Conservation (phyloP, 2,329 filamentous ascomycete species). For the Lachnellula subtilissima region DNA sequence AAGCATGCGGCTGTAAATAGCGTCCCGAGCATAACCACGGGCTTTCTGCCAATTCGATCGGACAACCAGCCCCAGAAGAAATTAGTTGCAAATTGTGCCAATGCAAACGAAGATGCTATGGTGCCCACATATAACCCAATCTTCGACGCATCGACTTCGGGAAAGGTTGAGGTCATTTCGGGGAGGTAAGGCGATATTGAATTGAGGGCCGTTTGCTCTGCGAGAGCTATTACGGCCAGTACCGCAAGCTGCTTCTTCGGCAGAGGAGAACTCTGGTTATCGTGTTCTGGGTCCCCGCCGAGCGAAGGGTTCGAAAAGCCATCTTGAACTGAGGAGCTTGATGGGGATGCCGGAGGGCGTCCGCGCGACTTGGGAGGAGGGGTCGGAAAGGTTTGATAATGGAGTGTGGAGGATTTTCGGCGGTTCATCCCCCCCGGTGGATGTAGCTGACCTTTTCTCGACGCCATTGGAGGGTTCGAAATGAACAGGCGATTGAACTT, state of each 20-base stretch:
- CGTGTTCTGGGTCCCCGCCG: slow-evolving; percentile 33
- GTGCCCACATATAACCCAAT: slow-evolving; percentile 86
- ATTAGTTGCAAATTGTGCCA: slow-evolving; percentile 89
- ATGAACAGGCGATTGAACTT: background rate
- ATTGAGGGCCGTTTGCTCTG: slow-evolving; percentile 94
- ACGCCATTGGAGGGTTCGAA: background rate
- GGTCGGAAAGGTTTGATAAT: slow-evolving; percentile 79
- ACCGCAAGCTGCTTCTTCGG: slow-evolving; percentile 79
- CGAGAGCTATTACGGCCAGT: slow-evolving; percentile 80
- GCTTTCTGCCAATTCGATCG: slow-evolving; percentile 74
- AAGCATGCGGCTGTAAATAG: slow-evolving; percentile 79
- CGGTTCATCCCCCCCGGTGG: slow-evolving; percentile 20
- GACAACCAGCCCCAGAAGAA: slow-evolving; percentile 86
- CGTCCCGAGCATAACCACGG: slow-evolving; percentile 76
- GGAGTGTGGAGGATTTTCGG: slow-evolving; percentile 42
- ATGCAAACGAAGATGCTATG: slow-evolving; percentile 84
- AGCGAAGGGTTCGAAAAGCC: slow-evolving; percentile 26
- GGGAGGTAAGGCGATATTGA: slow-evolving; percentile 94
- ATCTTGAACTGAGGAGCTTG: slow-evolving; percentile 30
- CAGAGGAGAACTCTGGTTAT: slow-evolving; percentile 54
- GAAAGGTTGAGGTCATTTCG: slow-evolving; percentile 83
- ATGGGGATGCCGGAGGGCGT: slow-evolving; percentile 30
- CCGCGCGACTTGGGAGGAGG: slow-evolving; percentile 64
- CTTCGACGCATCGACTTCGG: slow-evolving; percentile 65
- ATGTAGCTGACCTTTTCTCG: background rate